Evolutionary conservation across 1,139 yeast genomes (phyloP).

Genomic region (Komagataea norvegica): DNA sequence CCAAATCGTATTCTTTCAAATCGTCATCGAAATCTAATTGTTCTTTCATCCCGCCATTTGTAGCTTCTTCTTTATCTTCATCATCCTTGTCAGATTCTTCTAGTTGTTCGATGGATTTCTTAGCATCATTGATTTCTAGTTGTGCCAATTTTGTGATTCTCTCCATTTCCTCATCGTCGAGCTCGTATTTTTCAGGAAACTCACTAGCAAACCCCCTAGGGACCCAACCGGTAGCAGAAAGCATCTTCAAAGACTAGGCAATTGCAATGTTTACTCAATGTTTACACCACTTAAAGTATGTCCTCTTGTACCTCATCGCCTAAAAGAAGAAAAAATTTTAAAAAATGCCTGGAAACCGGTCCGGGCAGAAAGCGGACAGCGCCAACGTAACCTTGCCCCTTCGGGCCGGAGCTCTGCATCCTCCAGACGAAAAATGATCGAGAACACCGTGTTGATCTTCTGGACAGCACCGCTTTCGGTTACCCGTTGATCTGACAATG

Average conservation of each 20-base stretch:
- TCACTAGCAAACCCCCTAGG: slow-evolving; percentile 95
- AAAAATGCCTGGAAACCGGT: too few relatives aligned
- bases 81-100: slow-evolving; percentile 25
- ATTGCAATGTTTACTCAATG: background rate
- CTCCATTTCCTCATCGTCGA: slow-evolving; percentile 89
- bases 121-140: slow-evolving; percentile 72
- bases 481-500: slow-evolving; percentile 9
- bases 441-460: too few relatives aligned
- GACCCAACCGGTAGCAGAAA: slow-evolving; percentile 92
- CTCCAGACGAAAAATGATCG: slow-evolving; percentile 3
- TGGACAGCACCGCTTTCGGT: background rate
- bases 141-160: slow-evolving; percentile 84
- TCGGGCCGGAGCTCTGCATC: too few relatives aligned
- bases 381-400: too few relatives aligned
- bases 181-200: slow-evolving; percentile 82
- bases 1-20: slow-evolving; percentile 81
- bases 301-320: slow-evolving; percentile 20
- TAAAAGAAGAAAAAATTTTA: slow-evolving; percentile 1
- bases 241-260: slow-evolving; percentile 42
- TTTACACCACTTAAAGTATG: background rate
- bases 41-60: slow-evolving; percentile 33
- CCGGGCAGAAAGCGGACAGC: too few relatives aligned
- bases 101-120: slow-evolving; percentile 47
- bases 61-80: slow-evolving; percentile 18
- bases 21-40: slow-evolving; percentile 73